Conservation (phyloP, 2,329 filamentous ascomycete genomes). For the Penicillium sp. region DNA sequence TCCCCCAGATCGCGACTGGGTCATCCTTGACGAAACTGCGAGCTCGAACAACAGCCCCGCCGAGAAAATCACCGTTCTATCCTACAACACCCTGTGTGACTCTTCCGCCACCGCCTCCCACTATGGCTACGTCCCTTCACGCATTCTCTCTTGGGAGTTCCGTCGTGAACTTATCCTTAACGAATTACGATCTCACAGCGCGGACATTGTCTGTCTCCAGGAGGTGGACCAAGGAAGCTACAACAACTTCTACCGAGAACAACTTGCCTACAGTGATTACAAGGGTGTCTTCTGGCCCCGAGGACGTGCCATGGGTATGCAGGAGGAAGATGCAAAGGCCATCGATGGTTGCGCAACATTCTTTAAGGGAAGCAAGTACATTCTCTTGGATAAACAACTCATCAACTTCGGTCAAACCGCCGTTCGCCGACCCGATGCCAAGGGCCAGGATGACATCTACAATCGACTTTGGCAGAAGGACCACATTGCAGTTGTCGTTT, state of each 20-base stretch:
- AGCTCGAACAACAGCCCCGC: slow-evolving; percentile 50
- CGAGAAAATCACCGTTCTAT: slow-evolving; percentile 78
- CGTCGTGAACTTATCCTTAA: slow-evolving; percentile 78
- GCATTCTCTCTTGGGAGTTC: slow-evolving; percentile 82
- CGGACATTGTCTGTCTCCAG: slow-evolving; percentile 90
- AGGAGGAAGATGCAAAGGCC: slow-evolving; percentile 79
- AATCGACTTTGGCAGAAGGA: slow-evolving; percentile 98
- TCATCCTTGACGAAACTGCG: slow-evolving; percentile 65
- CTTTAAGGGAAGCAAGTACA: slow-evolving; percentile 92
- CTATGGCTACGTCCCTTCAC: slow-evolving; percentile 87
- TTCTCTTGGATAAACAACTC: slow-evolving; percentile 88
- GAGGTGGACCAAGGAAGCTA: slow-evolving; percentile 92
- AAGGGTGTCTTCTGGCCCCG: slow-evolving; percentile 93
- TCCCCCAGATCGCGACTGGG: slow-evolving; percentile 72
- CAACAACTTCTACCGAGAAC: slow-evolving; percentile 85
- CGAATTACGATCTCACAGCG: slow-evolving; percentile 74
- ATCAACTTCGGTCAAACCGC: slow-evolving; percentile 90
- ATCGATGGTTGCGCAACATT: slow-evolving; percentile 97
- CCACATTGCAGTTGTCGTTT: slow-evolving; percentile 88
- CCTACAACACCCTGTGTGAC: slow-evolving; percentile 95
- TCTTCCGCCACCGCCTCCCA: slow-evolving; percentile 81
- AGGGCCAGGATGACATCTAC: slow-evolving; percentile 95
- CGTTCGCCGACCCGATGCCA: slow-evolving; percentile 94
- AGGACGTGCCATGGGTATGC: slow-evolving; percentile 86
- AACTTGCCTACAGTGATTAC: slow-evolving; percentile 83